phyloP scores from a whole-genome alignment of 192 early-diverging fungal species.

The Umbelopsis sp. region DNA sequence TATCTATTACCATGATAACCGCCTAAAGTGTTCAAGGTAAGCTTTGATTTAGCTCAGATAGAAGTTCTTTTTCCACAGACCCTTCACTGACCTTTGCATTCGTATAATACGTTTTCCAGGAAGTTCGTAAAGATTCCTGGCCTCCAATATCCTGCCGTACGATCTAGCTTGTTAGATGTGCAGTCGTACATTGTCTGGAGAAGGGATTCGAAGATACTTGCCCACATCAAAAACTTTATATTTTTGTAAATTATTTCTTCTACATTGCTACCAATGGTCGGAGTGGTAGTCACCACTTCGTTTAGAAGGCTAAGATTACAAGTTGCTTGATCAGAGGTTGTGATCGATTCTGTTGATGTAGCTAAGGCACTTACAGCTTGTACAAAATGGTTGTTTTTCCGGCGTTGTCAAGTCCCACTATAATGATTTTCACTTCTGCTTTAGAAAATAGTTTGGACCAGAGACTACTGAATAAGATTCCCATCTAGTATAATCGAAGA shows the following conservation, averaged over 20 bases:
- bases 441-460: slow-evolving; percentile 61
- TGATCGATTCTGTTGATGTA: background rate
- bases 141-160: slow-evolving; percentile 56
- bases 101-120: slow-evolving; percentile 71
- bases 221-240: slow-evolving; percentile 73
- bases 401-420: slow-evolving; percentile 65
- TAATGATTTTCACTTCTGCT: slow-evolving; percentile 69
- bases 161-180: background rate
- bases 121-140: slow-evolving; percentile 60
- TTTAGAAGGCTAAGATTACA: slow-evolving; percentile 47
- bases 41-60: background rate
- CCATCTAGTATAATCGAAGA: slow-evolving; percentile 37
- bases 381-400: slow-evolving; percentile 67
- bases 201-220: slow-evolving; percentile 36
- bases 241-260: slow-evolving; percentile 72
- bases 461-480: slow-evolving; percentile 58
- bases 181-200: background rate
- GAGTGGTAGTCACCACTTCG: slow-evolving; percentile 65
- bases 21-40: slow-evolving; percentile 35
- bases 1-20: slow-evolving; percentile 75
- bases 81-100: slow-evolving; percentile 51
- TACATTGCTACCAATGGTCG: slow-evolving; percentile 73
- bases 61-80: background rate
- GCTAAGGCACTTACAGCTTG: slow-evolving; percentile 46
- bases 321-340: background rate